A percentile compares a stretch with the other conserved stretches of the same genome.
Evolutionary conservation across 176 grass and related monocot genomes (phyloP).

Genomic region (Aegilops tauschii): DNA sequence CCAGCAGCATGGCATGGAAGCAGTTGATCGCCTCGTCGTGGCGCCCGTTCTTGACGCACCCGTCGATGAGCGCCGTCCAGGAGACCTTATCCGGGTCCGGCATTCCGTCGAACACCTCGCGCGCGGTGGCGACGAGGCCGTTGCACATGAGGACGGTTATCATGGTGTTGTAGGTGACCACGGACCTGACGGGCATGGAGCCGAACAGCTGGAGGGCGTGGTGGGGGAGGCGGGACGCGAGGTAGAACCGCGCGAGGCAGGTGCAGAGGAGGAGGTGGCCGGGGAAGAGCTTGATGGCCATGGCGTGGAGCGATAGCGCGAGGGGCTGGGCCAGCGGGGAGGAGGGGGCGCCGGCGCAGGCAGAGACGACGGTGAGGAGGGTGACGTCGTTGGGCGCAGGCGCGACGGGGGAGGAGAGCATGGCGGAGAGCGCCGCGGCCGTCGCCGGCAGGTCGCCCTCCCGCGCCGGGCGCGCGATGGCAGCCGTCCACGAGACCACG

Average conservation of each 20-base stretch:
- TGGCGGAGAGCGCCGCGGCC: conserved; percentile 25
- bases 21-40: conserved; percentile 52
- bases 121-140: conserved; percentile 37
- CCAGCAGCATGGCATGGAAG: conserved; percentile 51
- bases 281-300: conserved; percentile 48
- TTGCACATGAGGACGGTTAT: conserved; percentile 54
- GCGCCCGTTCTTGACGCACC: conserved; percentile 54
- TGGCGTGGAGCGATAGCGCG: conserved; percentile 39
- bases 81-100: conserved; percentile 54
- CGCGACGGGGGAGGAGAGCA: conserved; percentile 44
- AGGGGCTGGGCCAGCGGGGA: conserved; percentile 30
- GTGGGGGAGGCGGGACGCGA: conserved; percentile 41
- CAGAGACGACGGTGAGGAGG: conserved; percentile 54
- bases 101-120: conserved; percentile 57
- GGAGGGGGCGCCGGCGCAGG: conserved; percentile 47
- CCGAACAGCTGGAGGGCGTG: conserved; percentile 55
- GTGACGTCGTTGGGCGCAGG: conserved; percentile 48
- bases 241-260: conserved; percentile 61
- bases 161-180: conserved; percentile 65
- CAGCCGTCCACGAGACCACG: conserved; percentile 52
- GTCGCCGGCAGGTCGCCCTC: conserved; percentile 46
- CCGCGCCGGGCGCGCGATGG: conserved; percentile 41
- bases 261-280: conserved; percentile 62
- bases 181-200: conserved; percentile 42
- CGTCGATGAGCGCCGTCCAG: conserved; percentile 67